Conservation (phyloP, 2,329 filamentous ascomycete species). For the Teratosphaeria viscida region DNA sequence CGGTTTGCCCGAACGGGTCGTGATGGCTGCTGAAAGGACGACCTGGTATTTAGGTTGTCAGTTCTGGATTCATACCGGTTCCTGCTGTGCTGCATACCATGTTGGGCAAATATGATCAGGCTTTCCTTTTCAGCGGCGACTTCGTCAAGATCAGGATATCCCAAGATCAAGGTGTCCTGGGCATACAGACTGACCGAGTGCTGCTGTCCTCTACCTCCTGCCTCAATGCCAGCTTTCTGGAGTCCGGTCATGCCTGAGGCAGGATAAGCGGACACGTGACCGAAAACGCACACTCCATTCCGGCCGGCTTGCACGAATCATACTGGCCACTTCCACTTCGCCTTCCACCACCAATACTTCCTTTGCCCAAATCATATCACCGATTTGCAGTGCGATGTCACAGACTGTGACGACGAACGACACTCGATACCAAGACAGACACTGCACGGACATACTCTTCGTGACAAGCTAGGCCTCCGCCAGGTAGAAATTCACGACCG, state of each 20-base stretch:
- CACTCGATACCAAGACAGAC: background rate
- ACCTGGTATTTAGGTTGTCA: conserved; percentile 48
- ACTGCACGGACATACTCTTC: background rate
- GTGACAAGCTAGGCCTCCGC: background rate
- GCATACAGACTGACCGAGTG: background rate
- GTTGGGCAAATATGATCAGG: background rate
- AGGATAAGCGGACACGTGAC: background rate
- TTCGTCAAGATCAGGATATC: background rate
- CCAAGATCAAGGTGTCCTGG: background rate
- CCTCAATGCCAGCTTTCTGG: background rate
- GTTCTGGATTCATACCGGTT: conserved; percentile 2
- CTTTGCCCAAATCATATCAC: background rate
- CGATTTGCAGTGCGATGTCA: background rate
- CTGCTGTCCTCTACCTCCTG: background rate
- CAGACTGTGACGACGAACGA: background rate
- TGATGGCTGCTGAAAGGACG: conserved; percentile 96
- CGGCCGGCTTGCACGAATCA: background rate
- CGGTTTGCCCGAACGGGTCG: conserved; percentile 94
- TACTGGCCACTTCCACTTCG: background rate
- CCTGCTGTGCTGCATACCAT: conserved; percentile 20
- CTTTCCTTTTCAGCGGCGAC: background rate
- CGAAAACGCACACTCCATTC: background rate
- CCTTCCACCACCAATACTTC: background rate
- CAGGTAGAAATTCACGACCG: background rate
- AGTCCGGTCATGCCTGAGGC: background rate